phyloP scores from a whole-genome alignment of 208 protist genomes.

The Trichomonas gallinae region DNA sequence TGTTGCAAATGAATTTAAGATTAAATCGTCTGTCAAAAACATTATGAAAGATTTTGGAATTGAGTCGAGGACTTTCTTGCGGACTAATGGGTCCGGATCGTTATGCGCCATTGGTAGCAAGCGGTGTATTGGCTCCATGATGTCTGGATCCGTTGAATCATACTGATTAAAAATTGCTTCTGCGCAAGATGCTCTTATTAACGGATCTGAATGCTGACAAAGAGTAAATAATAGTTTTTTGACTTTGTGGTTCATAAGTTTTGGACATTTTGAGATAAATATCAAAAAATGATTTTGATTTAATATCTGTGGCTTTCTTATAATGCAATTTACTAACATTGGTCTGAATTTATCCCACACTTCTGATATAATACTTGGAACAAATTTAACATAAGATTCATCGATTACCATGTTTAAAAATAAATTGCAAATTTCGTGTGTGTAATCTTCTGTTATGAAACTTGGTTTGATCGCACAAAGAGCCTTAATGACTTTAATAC shows the following conservation, averaged over 20 bases:
- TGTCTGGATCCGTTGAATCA: not conserved
- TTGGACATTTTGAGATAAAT: not conserved
- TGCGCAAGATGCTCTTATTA: not conserved
- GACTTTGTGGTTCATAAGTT: not conserved
- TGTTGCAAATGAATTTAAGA: not conserved
- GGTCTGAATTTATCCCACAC: not conserved
- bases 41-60: not conserved
- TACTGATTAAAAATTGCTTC: not conserved
- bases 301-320: not conserved
- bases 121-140: not conserved
- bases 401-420: not conserved
- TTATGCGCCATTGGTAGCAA: not conserved
- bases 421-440: not conserved
- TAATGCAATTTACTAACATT: not conserved
- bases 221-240: not conserved
- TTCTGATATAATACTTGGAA: not conserved
- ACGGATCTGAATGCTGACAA: not conserved
- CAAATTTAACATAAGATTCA: not conserved
- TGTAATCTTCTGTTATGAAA: not conserved
- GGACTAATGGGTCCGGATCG: not conserved
- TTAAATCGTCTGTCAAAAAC: not conserved
- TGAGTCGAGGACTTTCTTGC: not conserved
- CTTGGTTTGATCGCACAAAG: not conserved
- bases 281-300: not conserved
- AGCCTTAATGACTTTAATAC: not conserved